Percentiles rank a stretch among this genome's conserved stretches.
phyloP scores from a whole-genome alignment of 768 basidiomycete genomes.

The Thelephora aurantiotincta region DNA sequence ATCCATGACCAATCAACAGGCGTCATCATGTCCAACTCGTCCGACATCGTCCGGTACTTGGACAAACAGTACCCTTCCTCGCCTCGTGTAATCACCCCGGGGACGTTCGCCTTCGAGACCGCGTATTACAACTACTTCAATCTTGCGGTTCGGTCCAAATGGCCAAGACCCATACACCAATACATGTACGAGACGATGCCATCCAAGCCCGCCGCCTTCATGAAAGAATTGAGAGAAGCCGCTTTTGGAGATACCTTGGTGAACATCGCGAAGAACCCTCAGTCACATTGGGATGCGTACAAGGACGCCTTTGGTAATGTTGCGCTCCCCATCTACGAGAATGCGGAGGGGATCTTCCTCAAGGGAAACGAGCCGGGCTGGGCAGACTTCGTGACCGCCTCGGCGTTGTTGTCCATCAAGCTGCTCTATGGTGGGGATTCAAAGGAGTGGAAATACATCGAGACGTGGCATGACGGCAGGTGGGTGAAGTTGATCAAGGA shows the following conservation, averaged over 20 bases:
- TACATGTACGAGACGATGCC: constrained; percentile 5
- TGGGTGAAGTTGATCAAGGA: constrained; percentile 21
- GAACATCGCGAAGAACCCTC: constrained; percentile 21
- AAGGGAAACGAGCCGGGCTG: constrained; percentile 21
- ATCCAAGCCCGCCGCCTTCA: constrained; percentile 18
- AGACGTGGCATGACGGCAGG: constrained; percentile 23
- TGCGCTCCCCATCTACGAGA: constrained; percentile 17
- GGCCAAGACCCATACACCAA: background rate
- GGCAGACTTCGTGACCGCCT: constrained; percentile 22
- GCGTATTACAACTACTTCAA: constrained; percentile 12
- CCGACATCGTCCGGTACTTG: constrained; percentile 15
- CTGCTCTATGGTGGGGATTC: constrained; percentile 13
- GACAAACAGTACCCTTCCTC: constrained; percentile 18
- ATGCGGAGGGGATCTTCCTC: constrained; percentile 16
- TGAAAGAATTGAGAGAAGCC: constrained; percentile 20
- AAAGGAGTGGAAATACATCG: constrained; percentile 19
- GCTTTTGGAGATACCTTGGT: constrained; percentile 20
- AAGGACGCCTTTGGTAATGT: constrained; percentile 15
- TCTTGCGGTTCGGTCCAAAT: background rate
- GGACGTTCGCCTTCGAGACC: constrained; percentile 15
- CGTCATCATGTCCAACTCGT: constrained; percentile 12
- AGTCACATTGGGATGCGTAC: constrained; percentile 14
- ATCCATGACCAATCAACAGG: constrained; percentile 16
- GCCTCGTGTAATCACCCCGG: constrained; percentile 19
- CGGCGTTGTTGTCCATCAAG: constrained; percentile 22